These are phyloP conservation scores for Verticillium zaregamsianum DNA, from an alignment of 2,329 filamentous ascomycete species.

Conservation along the genomic window DNA sequence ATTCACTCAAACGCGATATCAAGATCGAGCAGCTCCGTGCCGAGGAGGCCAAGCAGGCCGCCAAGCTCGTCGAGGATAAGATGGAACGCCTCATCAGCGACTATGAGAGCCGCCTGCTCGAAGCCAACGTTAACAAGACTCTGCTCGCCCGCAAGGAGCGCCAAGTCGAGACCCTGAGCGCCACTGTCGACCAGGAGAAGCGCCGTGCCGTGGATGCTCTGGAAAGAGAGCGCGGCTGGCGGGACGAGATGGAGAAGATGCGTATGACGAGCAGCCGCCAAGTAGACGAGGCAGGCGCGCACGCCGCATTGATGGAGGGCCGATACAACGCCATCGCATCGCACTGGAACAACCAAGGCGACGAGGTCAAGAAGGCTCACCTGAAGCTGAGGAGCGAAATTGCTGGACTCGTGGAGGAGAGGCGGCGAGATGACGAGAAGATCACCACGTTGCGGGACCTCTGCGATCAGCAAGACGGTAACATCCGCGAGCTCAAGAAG, in stretches of 20 bases:
- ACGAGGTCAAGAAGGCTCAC: conserved; percentile 52
- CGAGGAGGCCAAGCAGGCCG: conserved; percentile 67
- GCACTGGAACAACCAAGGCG: conserved; percentile 64
- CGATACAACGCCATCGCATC: conserved; percentile 64
- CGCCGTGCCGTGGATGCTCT: conserved; percentile 56
- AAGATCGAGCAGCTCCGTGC: conserved; percentile 60
- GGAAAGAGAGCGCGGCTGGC: conserved; percentile 57
- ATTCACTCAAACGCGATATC: conserved; percentile 69
- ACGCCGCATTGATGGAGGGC: conserved; percentile 65
- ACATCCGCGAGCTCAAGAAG: conserved; percentile 55
- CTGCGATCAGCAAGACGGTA: conserved; percentile 68
- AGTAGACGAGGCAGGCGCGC: conserved; percentile 61
- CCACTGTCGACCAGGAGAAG: conserved; percentile 60
- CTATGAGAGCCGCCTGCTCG: conserved; percentile 65
- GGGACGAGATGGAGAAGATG: conserved; percentile 58
- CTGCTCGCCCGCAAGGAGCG: conserved; percentile 69
- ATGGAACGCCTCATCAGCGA: conserved; percentile 65
- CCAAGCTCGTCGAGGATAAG: conserved; percentile 65
- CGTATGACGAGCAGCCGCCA: conserved; percentile 56
- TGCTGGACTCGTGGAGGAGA: conserved; percentile 47
- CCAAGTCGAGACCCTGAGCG: conserved; percentile 66
- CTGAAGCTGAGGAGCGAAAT: conserved; percentile 50
- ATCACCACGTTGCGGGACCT: conserved; percentile 63
- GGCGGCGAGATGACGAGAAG: conserved; percentile 57
- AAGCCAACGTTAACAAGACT: conserved; percentile 67